Evolutionary conservation across 116 monocot species (phyloP).

Genomic region (Dioscorea cayenensis): DNA sequence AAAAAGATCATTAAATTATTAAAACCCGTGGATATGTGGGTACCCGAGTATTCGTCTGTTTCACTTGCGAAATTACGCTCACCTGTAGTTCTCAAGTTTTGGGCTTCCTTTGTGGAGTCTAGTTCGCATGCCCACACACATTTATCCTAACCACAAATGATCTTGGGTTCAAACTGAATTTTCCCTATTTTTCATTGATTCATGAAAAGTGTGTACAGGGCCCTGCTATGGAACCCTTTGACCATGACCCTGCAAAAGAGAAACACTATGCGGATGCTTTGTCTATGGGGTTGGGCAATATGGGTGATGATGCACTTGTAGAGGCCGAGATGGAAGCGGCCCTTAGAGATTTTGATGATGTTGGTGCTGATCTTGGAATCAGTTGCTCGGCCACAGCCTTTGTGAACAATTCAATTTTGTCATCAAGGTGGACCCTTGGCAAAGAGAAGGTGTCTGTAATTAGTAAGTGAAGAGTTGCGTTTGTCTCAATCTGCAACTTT

Average conservation of each 20-base stretch:
- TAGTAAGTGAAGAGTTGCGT: slow-evolving; percentile 19
- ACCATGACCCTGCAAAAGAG: slow-evolving; percentile 55
- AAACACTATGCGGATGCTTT: slow-evolving; percentile 52
- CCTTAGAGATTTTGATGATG: slow-evolving; percentile 42
- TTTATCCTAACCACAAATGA: too few species aligned
- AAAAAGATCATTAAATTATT: too few species aligned
- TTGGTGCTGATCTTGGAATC: slow-evolving; percentile 75
- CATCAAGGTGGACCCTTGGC: slow-evolving; percentile 75
- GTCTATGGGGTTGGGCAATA: slow-evolving; percentile 26
- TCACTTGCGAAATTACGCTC: too few species aligned
- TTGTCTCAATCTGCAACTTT: not conserved
- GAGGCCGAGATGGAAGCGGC: slow-evolving; percentile 68
- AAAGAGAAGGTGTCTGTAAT: slow-evolving; percentile 31
- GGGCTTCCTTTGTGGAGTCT: too few species aligned
- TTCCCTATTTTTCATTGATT: too few species aligned
- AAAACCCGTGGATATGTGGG: too few species aligned
- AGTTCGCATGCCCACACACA: too few species aligned
- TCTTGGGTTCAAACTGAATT: too few species aligned
- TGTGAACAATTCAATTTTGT: slow-evolving; percentile 44
- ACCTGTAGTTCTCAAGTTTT: too few species aligned
- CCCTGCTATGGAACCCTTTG: slow-evolving; percentile 56
- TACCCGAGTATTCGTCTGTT: too few species aligned
- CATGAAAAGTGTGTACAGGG: slow-evolving; percentile 35
- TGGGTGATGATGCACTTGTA: slow-evolving; percentile 28
- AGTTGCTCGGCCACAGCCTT: slow-evolving; percentile 23